Evolutionary conservation across 2,329 filamentous ascomycete species (phyloP).

Genomic region (Calonectria pseudoreteaudii): DNA sequence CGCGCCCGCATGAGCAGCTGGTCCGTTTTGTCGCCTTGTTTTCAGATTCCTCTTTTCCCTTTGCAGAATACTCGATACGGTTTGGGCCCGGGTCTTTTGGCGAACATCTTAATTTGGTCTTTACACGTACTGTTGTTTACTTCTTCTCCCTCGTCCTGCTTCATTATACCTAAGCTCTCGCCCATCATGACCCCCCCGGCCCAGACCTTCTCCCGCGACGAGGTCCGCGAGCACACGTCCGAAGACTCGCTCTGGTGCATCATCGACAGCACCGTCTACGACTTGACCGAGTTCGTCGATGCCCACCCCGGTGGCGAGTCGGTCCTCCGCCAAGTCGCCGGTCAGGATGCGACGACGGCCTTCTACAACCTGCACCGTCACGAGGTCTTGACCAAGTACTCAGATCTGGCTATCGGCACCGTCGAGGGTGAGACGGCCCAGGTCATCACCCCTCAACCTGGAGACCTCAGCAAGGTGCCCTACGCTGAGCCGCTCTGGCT

Average conservation of each 20-base stretch:
- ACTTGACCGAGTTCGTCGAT: slow-evolving; percentile 86
- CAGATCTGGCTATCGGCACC: slow-evolving; percentile 79
- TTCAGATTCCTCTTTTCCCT: neutral
- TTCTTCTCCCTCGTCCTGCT: neutral
- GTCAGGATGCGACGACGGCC: slow-evolving; percentile 81
- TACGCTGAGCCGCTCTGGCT: slow-evolving; percentile 91
- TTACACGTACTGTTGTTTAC: neutral
- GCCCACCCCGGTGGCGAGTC: slow-evolving; percentile 86
- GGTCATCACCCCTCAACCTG: slow-evolving; percentile 75
- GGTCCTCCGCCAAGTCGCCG: slow-evolving; percentile 84
- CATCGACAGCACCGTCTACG: slow-evolving; percentile 89
- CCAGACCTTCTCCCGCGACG: slow-evolving; percentile 68
- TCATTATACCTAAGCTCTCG: neutral
- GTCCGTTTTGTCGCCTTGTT: neutral
- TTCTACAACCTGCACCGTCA: slow-evolving; percentile 95
- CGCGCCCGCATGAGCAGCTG: neutral
- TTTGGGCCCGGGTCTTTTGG: neutral
- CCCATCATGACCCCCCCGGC: slow-evolving; percentile 51
- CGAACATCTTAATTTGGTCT: neutral
- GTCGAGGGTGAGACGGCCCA: slow-evolving; percentile 80
- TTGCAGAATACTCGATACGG: neutral
- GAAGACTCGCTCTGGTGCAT: slow-evolving; percentile 85
- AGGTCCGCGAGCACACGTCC: slow-evolving; percentile 81
- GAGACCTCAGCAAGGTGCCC: slow-evolving; percentile 81
- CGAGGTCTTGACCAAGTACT: slow-evolving; percentile 87